Conservation (phyloP, 495 filamentous ascomycete genomes). For the Penicillium paxilli region DNA sequence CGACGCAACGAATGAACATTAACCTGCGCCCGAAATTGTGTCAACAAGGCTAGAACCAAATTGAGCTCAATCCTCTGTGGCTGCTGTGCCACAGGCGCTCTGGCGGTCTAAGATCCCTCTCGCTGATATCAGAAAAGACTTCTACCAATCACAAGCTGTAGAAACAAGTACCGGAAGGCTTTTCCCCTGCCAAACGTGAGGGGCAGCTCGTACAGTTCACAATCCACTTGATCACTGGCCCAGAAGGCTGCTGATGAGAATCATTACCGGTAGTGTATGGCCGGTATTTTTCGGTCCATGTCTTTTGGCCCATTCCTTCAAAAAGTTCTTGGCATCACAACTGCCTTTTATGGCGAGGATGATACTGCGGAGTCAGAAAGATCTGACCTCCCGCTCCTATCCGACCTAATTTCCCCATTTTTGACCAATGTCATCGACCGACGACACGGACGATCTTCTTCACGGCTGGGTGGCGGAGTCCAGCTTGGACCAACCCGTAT, state of each 20-base stretch:
- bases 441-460: neutral
- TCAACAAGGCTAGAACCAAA: too few relatives aligned
- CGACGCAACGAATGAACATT: neutral
- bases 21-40: neutral
- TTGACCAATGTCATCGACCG: neutral
- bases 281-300: neutral
- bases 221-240: neutral
- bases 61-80: too few relatives aligned
- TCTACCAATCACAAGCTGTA: neutral
- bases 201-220: neutral
- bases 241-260: neutral
- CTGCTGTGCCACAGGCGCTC: neutral
- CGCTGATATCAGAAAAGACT: neutral
- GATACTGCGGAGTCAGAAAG: neutral
- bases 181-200: neutral
- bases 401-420: neutral
- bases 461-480: neutral
- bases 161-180: neutral
- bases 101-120: neutral
- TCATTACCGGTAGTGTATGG: neutral
- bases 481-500: constrained; percentile 1
- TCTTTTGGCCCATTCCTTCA: too few relatives aligned
- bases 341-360: neutral
- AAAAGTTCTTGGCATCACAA: neutral
- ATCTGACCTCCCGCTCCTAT: neutral